Percentiles rank a stretch among this genome's conserved stretches.
These are phyloP conservation scores for Posidonia australis DNA, from an alignment of 106 monocot genomes.

Conservation along the genomic window DNA sequence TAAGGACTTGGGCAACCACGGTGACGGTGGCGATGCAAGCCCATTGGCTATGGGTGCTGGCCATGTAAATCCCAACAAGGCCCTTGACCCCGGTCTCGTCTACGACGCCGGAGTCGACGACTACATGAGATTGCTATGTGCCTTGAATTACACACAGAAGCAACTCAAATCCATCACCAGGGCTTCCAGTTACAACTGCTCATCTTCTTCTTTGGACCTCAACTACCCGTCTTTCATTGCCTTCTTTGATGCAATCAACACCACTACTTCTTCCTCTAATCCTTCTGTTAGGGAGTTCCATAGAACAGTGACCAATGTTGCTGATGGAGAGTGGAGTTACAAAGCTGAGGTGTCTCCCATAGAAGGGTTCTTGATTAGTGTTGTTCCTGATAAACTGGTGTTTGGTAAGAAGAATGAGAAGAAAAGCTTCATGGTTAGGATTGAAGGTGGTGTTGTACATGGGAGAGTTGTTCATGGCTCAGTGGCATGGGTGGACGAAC, in stretches of 20 bases:
- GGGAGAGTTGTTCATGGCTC: constrained; percentile 8
- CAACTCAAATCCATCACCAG: constrained; percentile 15
- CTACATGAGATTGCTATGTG: constrained; percentile 53
- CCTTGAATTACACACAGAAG: constrained; percentile 27
- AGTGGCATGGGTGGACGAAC: constrained; percentile 20
- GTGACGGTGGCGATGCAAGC: constrained; percentile 12
- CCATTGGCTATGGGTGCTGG: constrained; percentile 62
- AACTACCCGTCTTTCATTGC: constrained; percentile 65
- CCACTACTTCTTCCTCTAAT: too few relatives aligned
- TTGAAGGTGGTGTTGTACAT: constrained; percentile 15
- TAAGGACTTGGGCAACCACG: constrained; percentile 13
- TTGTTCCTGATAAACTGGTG: constrained; percentile 34
- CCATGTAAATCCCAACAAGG: constrained; percentile 49
- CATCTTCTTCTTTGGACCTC: constrained; percentile 24
- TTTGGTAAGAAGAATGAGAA: constrained; percentile 38
- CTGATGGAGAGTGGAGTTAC: constrained; percentile 27
- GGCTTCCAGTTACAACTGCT: constrained; percentile 22
- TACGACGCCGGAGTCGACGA: constrained; percentile 50
- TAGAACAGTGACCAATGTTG: constrained; percentile 64
- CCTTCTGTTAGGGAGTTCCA: constrained; percentile 14
- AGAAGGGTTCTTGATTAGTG: constrained; percentile 35
- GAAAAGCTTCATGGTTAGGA: constrained; percentile 30
- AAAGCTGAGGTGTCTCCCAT: constrained; percentile 19
- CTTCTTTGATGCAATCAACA: constrained; percentile 14
- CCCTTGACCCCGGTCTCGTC: constrained; percentile 57